Conservation (phyloP, 1,139 yeast species). For the Scheffersomyces insectosa region DNA sequence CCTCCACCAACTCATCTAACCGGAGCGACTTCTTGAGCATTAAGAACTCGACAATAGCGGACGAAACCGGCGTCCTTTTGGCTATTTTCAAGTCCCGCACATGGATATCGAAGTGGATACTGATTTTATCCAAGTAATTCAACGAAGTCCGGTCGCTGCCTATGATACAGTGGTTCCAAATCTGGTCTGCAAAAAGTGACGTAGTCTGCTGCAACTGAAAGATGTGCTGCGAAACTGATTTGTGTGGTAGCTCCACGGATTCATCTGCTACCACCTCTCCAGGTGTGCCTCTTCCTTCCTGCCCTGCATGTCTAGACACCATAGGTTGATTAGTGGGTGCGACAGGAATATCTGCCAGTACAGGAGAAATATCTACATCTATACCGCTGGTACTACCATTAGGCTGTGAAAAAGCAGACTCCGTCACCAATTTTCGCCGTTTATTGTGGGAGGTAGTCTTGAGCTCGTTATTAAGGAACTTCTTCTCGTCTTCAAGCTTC, state of each 20-base stretch:
- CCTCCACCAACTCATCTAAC: slow-evolving; percentile 43
- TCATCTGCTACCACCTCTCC: neutral
- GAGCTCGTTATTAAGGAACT: slow-evolving; percentile 54
- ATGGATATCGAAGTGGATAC: slow-evolving; percentile 34
- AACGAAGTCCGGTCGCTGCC: slow-evolving; percentile 54
- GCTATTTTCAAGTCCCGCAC: slow-evolving; percentile 30
- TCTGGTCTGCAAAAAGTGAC: slow-evolving; percentile 33
- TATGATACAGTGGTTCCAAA: slow-evolving; percentile 44
- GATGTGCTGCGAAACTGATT: slow-evolving; percentile 18
- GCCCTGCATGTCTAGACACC: slow-evolving; percentile 6
- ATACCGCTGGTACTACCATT: neutral
- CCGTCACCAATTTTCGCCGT: slow-evolving; percentile 7
- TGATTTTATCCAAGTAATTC: slow-evolving; percentile 49
- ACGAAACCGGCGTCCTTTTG: slow-evolving; percentile 32
- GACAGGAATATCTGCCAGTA: neutral
- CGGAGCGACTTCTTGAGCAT: slow-evolving; percentile 43
- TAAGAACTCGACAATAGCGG: slow-evolving; percentile 35
- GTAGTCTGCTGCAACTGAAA: slow-evolving; percentile 34
- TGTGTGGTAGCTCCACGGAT: slow-evolving; percentile 3
- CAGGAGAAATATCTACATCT: neutral
- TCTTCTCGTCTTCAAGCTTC: slow-evolving; percentile 68
- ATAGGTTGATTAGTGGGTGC: slow-evolving; percentile 4
- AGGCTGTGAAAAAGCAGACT: neutral
- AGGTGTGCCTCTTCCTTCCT: neutral
- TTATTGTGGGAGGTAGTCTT: slow-evolving; percentile 21